Conservation (phyloP, 208 protist species). For the Acanthamoeba royreba region DNA sequence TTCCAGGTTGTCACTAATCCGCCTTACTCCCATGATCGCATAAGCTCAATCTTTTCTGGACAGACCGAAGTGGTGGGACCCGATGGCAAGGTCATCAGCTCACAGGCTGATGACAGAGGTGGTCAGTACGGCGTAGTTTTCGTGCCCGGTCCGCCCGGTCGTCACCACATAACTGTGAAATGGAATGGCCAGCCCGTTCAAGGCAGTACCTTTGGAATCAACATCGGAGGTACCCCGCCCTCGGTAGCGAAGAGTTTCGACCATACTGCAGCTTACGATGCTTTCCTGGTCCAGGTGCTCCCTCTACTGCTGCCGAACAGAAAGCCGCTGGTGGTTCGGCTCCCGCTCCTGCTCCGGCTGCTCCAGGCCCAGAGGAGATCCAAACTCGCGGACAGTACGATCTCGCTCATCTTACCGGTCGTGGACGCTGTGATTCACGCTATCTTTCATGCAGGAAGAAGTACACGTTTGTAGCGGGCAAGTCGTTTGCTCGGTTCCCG, state of each 20-base stretch:
- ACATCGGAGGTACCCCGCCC: conserved; percentile 40
- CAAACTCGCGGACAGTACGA: not conserved
- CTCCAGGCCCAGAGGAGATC: not conserved
- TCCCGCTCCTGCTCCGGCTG: not conserved
- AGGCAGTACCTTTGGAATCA: conserved; percentile 49
- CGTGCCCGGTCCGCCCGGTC: not conserved
- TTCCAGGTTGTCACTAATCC: not conserved
- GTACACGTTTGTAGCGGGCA: not conserved
- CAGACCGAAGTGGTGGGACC: conserved; percentile 6
- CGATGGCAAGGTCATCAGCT: not conserved
- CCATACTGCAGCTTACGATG: not conserved
- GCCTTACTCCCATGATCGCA: not conserved
- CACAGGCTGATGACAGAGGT: not conserved
- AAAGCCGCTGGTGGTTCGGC: not conserved
- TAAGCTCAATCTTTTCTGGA: not conserved
- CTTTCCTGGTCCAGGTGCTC: not conserved
- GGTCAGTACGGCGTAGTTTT: conserved; percentile 18
- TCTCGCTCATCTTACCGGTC: too few species aligned
- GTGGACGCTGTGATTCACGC: not conserved
- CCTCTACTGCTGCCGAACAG: not conserved
- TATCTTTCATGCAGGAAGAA: not conserved
- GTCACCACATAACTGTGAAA: not conserved
- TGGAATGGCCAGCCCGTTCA: conserved; percentile 46
- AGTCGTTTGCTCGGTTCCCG: conserved; percentile 24
- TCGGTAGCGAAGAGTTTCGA: not conserved